phyloP scores from a whole-genome alignment of 225 moss, liverwort and hornwort genomes.

The Climacium dendroides region DNA sequence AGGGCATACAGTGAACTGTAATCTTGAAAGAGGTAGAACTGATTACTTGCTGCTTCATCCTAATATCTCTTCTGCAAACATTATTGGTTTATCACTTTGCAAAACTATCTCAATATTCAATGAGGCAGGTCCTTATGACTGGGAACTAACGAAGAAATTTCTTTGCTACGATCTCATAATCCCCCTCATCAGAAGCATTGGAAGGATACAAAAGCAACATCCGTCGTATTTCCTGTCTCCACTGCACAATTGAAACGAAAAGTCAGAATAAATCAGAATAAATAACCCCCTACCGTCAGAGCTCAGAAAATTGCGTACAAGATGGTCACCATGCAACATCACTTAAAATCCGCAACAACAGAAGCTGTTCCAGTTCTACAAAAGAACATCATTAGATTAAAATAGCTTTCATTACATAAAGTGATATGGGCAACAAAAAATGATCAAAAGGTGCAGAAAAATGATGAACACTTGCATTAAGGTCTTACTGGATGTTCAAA shows the following conservation, averaged over 20 bases:
- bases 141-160: neutral
- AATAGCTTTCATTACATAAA: neutral
- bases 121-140: neutral
- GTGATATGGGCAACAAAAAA: neutral
- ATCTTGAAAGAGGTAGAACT: neutral
- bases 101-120: neutral
- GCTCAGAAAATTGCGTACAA: neutral
- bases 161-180: neutral
- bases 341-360: neutral
- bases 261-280: neutral
- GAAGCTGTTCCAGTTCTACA: neutral
- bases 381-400: neutral
- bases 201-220: constrained; percentile 98
- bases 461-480: neutral
- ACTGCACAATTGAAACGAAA: constrained; percentile 34
- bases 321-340: neutral
- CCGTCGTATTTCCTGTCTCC: constrained; percentile 94
- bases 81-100: neutral
- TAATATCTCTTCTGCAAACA: neutral
- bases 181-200: neutral
- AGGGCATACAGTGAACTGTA: neutral
- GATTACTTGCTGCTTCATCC: neutral
- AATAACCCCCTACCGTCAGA: neutral
- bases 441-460: neutral
- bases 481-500: constrained; percentile 91